Percentiles rank a stretch among this genome's conserved stretches.
These are phyloP conservation scores for Ophiocordyceps polyrhachis-furcata DNA, from an alignment of 2,329 filamentous ascomycete species.

Conservation along the genomic window DNA sequence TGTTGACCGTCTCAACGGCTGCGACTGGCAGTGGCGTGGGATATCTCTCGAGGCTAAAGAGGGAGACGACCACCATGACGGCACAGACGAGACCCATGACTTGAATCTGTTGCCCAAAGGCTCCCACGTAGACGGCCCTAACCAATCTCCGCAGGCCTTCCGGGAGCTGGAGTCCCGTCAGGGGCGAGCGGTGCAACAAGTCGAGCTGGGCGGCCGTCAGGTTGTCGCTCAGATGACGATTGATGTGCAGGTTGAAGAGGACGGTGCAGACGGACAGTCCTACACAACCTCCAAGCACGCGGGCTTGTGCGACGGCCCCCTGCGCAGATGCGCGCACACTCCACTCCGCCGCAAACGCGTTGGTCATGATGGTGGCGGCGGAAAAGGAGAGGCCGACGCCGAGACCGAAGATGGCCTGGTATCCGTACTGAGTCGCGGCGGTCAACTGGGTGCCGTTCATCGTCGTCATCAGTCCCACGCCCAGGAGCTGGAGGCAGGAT, in stretches of 20 bases:
- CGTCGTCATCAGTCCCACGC: conserved; percentile 30
- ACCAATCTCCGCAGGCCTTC: conserved; percentile 14
- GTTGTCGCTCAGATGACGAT: conserved; percentile 15
- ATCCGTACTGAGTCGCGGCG: conserved; percentile 29
- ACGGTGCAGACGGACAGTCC: conserved; percentile 41
- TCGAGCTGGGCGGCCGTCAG: conserved; percentile 20
- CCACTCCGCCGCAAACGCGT: conserved; percentile 26
- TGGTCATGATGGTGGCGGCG: conserved; percentile 37
- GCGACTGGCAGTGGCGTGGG: conserved; percentile 16
- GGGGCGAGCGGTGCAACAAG: conserved; percentile 24
- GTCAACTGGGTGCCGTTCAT: conserved; percentile 14
- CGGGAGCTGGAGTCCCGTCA: conserved; percentile 17
- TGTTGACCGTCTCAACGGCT: conserved; percentile 8
- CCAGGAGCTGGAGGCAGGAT: conserved; percentile 31
- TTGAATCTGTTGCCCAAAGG: conserved; percentile 26
- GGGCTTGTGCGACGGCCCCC: conserved; percentile 38
- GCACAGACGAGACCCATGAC: conserved; percentile 26
- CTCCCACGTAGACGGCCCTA: conserved; percentile 22
- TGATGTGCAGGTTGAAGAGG: conserved; percentile 30
- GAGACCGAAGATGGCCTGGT: conserved; percentile 36
- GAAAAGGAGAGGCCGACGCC: conserved; percentile 40
- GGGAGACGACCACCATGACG: conserved; percentile 22
- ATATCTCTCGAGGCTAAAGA: conserved; percentile 23
- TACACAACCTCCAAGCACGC: conserved; percentile 40
- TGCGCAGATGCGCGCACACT: conserved; percentile 37